Base-by-base conservation (phyloP, 805 yeast species). In the Metschnikowia lachancei region DNA sequence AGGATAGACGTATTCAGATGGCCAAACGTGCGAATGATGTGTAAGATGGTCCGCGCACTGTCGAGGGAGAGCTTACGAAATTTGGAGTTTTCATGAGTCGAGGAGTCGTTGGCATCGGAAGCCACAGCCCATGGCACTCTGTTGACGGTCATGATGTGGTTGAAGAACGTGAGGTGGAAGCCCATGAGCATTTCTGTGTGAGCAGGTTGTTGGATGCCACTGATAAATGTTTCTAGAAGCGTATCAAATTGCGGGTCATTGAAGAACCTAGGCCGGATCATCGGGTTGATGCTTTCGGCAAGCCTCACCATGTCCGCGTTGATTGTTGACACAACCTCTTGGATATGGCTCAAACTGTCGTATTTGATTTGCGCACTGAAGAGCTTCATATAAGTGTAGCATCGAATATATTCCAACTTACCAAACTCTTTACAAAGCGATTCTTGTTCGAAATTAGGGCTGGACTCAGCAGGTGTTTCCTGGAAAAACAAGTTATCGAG, bases 91-190 rank as follows among this genome's bases (percentile, higher is more conserved):
- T 56, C 56, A 10, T 30, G 34, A 1, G 51, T 46, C 6, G 51
- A 47, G n/a, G 48, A 45, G 36, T 54, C 57, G 22, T 45, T 26
- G 8, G 52, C 54, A 32, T 58, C 62, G 14, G 59, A 59, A 4
- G 46, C 43, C 3, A 63, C 50, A 22, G 59, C 53, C 40, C 60
- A 59, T 1, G 72, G 70, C 16, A 68, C 54, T 22, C 73, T 47
- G 51, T 71, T 71, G 40, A 70, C 58, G 18, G 64, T 58, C 70
- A 69, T 62, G 41, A 69, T 49, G 43, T 71, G 75, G 29, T 61
- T 50, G 46, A 70, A 67, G 52, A 45, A 71, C 1, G 65, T 54
- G 36, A 69, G 56, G 34, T 66, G 69, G 14, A 62, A 49, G 1
- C 57, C 52, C 22, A 66, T 40, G 12, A 57, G 29, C 41, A 47